phyloP scores from a whole-genome alignment of 2,329 filamentous ascomycete species.

The Fusarium dimerum region DNA sequence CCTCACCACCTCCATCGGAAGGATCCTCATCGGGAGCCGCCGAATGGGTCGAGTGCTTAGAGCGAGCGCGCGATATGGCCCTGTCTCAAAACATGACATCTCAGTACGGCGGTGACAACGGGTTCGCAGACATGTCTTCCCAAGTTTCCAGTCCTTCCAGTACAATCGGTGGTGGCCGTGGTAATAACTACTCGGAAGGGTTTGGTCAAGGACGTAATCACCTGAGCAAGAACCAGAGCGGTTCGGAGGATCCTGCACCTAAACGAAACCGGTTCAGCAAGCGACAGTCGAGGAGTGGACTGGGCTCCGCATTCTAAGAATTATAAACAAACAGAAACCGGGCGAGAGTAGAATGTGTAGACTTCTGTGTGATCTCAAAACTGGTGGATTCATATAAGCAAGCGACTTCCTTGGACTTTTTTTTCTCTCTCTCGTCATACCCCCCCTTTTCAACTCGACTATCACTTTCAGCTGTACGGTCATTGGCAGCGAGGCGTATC shows the following conservation, averaged over 20 bases:
- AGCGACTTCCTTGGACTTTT: conserved; percentile 23
- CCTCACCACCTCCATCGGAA: conserved; percentile 54
- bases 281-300: conserved; percentile 90
- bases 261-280: conserved; percentile 80
- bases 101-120: conserved; percentile 66
- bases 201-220: conserved; percentile 55
- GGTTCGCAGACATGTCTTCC: conserved; percentile 68
- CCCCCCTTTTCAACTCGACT: conserved; percentile 10
- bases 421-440: neutral
- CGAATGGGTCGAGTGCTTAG: conserved; percentile 90
- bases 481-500: conserved; percentile 37
- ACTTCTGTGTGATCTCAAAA: conserved; percentile 7
- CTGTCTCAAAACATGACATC: conserved; percentile 68
- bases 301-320: conserved; percentile 78
- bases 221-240: conserved; percentile 60
- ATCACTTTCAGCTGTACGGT: conserved; percentile 26
- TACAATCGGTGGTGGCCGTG: conserved; percentile 64
- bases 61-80: conserved; percentile 83
- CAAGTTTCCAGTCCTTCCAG: conserved; percentile 75
- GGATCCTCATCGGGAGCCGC: conserved; percentile 71
- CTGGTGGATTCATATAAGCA: conserved; percentile 9
- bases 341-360: conserved; percentile 9
- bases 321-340: neutral
- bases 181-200: conserved; percentile 54
- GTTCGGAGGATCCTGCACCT: conserved; percentile 50